Conservation (phyloP, 2,329 filamentous ascomycete genomes). For the Dryadomyces sulphureus region DNA sequence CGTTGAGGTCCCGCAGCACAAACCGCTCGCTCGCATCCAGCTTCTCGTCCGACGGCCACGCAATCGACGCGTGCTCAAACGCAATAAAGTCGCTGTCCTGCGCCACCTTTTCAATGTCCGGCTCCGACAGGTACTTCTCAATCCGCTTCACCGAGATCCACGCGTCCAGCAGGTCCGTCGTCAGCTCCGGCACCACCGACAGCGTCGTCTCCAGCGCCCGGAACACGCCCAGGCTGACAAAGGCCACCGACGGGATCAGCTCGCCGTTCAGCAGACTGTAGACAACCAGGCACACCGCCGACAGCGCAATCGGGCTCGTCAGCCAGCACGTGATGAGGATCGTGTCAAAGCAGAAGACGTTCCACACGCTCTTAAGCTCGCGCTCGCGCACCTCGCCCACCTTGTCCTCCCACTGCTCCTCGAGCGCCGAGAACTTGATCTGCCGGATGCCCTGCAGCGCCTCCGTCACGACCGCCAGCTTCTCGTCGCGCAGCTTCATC, state of each 20-base stretch:
- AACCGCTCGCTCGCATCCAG: constrained; percentile 45
- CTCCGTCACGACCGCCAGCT: constrained; percentile 62
- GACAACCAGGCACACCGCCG: constrained; percentile 53
- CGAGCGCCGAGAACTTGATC: constrained; percentile 71
- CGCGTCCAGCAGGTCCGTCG: constrained; percentile 55
- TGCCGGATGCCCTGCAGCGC: constrained; percentile 67
- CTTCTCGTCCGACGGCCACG: constrained; percentile 57
- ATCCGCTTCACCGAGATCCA: constrained; percentile 60
- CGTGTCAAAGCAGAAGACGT: constrained; percentile 48
- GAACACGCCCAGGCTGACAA: constrained; percentile 64
- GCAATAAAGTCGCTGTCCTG: constrained; percentile 42
- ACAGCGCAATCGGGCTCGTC: constrained; percentile 56
- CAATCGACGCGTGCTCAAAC: constrained; percentile 53
- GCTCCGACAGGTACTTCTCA: constrained; percentile 52
- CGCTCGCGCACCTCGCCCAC: constrained; percentile 49
- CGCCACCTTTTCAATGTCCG: constrained; percentile 44
- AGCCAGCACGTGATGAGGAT: constrained; percentile 55
- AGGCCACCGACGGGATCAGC: constrained; percentile 59
- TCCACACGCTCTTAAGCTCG: constrained; percentile 54
- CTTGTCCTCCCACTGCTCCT: constrained; percentile 58
- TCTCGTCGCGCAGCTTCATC: constrained; percentile 64
- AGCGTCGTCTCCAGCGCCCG: constrained; percentile 58
- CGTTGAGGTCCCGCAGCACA: constrained; percentile 45
- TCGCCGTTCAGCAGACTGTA: constrained; percentile 50
- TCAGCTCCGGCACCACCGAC: constrained; percentile 57